Evolutionary conservation across 164 flowering plant species (phyloP), one percentile per base, ranked within the genome.

Genomic region (Dillenia turbinata): DNA sequence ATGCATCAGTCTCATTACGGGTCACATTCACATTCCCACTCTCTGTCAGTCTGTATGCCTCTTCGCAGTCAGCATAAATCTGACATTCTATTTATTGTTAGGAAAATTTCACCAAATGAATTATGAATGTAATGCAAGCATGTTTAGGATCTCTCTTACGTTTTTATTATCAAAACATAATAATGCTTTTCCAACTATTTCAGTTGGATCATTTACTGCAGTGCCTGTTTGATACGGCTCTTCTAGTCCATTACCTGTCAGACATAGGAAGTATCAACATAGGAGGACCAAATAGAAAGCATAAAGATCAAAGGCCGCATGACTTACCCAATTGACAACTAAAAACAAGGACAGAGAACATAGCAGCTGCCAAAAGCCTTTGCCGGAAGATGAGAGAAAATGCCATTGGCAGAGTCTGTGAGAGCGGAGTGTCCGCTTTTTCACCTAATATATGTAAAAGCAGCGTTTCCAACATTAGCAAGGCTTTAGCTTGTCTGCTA

Each of bases 51-150:
- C 96, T 81, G 64, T 75, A 89, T 1, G 80, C 59, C 49, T 90
- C 89, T n/a, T 81, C 80, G 61, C 97, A 93, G 54, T 79, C 77
- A 55, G 70, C 73, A 65, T 93, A 93, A 4, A 90, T 74, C 98
- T 93, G 65, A 48, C n/a, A 48, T 0, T 11, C 12, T 9, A 48
- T 48, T 10, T 48, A 48, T 48, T 5, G 12, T 48, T 48, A 11
- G 7, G 12, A 48, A 10, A 11, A 48, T 48, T 48, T 11, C n/a
- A 11, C n/a, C 12, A 11, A 48, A 11, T 48, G n/a, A 8, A 11
- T 48, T 48, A 48, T 48, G n/a, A 48, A 33, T 33, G 40, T 7
- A 48, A 48, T 48, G 5, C 50, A 48, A 11, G 12, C n/a, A 6
- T 48, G 12, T 48, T 48, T 48, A 48, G 46, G 47, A 2, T 40